Base-by-base conservation (phyloP, 257 asterid species). In the Ophiorrhiza pumila region DNA sequence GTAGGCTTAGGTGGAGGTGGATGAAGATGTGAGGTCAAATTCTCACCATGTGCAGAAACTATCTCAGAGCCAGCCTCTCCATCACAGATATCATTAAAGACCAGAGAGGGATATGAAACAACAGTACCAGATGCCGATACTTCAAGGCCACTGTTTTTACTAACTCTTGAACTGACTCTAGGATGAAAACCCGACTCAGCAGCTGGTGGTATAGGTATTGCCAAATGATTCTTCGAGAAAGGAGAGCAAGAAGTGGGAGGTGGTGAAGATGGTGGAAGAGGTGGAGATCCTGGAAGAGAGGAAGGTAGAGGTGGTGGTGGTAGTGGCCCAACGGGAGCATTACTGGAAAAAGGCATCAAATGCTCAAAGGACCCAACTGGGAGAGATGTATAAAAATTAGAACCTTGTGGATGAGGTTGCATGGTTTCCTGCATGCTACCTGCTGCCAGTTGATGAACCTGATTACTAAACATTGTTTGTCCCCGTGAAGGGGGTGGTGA, bases 211-310 rank as follows among this genome's bases (percentile, higher is more conserved):
- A 32, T 43, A 67, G 74, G 45, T 37, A 60, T 37, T 43, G 74
- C 23, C 3, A 45, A 11, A 29, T 42, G 46, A 71, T 23, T 58
- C 60, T 71, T 70, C n/a, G 69, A 46, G 46, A 55, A 47, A 45
- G 41, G 64, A 65, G 68, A 67, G 22, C 77, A 45, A 69, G 79
- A 65, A 53, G 61, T 42, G 57, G 84, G 73, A 59, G 88, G 85
- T 20, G 92, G 84, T 69, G 85, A 77, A 75, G 90, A 75, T 67
- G 88, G 81, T 20, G 90, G 94, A 77, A 77, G 80, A 45, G 89
- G 90, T 55, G 88, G 91, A 81, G 75, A 81, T 70, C 78, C 81
- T 53, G 91, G 89, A 67, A 86, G 85, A 31, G 87, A 82, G 63
- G 88, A 69, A 31, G 85, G 86, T 9, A 74, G 84, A 58, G 87